Conservation (phyloP, 768 basidiomycete species). For the Mycena amicta region DNA sequence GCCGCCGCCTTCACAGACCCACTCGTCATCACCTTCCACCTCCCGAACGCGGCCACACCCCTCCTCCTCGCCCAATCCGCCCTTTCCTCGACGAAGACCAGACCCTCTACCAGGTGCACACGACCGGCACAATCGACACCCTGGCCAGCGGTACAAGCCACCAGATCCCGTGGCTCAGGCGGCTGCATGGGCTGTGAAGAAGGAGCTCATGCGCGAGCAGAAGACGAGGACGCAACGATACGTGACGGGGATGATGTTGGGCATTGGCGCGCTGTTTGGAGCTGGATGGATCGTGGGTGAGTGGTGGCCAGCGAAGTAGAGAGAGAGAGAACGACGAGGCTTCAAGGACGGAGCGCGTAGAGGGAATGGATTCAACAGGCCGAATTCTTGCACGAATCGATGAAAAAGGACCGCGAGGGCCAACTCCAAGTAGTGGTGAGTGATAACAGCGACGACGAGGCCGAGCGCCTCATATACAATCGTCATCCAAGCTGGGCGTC, state of each 20-base stretch:
- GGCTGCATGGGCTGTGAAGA: slow-evolving; percentile 11
- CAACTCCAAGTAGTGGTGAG: no score
- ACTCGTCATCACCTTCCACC: no score
- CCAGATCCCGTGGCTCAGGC: slow-evolving; percentile 16
- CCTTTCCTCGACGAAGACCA: neutral
- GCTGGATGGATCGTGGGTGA: slow-evolving; percentile 1
- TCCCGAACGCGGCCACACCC: neutral
- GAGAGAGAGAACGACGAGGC: no score
- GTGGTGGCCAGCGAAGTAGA: neutral
- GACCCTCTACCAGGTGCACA: slow-evolving; percentile 9
- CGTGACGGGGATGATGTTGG: slow-evolving; percentile 2
- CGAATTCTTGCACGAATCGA: no score
- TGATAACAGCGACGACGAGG: no score
- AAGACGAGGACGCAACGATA: slow-evolving; percentile 14
- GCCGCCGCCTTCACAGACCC: neutral
- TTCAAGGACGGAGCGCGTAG: no score
- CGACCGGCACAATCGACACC: slow-evolving; percentile 16
- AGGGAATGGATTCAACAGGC: no score
- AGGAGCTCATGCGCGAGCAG: slow-evolving; percentile 12
- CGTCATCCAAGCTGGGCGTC: no score
- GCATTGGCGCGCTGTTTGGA: neutral
- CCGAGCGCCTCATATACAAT: no score
- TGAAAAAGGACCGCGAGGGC: no score
- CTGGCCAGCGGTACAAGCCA: slow-evolving; percentile 19
- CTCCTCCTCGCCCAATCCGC: neutral